Evolutionary conservation across 495 filamentous ascomycete genomes (phyloP).

Genomic region (Hyphodiscus hymeniophilus): DNA sequence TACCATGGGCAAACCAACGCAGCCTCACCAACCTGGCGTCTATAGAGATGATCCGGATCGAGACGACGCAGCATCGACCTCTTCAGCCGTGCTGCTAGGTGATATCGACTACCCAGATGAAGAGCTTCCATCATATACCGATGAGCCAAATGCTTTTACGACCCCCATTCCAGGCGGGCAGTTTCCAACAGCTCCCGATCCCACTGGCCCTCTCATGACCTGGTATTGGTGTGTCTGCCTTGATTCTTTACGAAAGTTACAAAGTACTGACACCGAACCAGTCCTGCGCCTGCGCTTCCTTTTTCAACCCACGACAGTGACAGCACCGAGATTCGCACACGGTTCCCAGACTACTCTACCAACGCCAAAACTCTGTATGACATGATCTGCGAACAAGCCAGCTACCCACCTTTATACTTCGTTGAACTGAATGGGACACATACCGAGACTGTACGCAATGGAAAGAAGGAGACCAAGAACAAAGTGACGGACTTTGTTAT

Average conservation of each 20-base stretch:
- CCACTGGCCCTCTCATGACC: no score
- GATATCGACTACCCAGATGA: constrained; percentile 21
- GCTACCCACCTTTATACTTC: constrained; percentile 34
- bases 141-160: neutral
- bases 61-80: constrained; percentile 20
- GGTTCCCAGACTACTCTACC: constrained; percentile 10
- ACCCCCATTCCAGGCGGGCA: neutral
- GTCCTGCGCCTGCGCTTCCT: constrained; percentile 10
- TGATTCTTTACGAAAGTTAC: neutral
- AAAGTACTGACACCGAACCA: constrained; percentile 5
- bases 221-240: neutral
- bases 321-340: neutral
- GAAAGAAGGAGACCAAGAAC: constrained; percentile 33
- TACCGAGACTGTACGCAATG: constrained; percentile 30
- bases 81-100: constrained; percentile 19
- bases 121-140: constrained; percentile 19
- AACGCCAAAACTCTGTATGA: constrained; percentile 32
- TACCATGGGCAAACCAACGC: neutral
- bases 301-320: constrained; percentile 9
- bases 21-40: constrained; percentile 1
- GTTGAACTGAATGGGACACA: constrained; percentile 43
- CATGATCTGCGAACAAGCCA: constrained; percentile 31
- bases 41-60: constrained; percentile 20
- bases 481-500: constrained; percentile 43
- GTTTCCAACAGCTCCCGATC: neutral